A percentile compares a stretch with the other conserved stretches of the same genome.
These are phyloP conservation scores for Microstegium vimineum DNA, from an alignment of 176 grass and related monocot species.

Conservation along the genomic window DNA sequence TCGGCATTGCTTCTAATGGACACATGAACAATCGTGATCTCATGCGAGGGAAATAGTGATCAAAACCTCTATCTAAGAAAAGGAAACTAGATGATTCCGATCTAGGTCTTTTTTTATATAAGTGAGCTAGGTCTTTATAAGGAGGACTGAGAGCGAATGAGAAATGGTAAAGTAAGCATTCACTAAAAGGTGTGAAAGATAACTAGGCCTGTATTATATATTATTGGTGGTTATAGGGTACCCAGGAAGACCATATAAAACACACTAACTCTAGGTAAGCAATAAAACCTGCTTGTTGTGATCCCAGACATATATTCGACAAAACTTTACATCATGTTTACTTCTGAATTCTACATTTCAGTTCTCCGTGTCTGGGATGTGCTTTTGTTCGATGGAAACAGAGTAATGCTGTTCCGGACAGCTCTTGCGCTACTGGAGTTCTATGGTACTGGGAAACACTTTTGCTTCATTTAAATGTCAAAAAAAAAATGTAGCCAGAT, in stretches of 20 bases:
- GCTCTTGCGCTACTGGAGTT: constrained; percentile 86
- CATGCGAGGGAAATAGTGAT: constrained; percentile 4
- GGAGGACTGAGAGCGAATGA: not conserved
- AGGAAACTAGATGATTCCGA: not conserved
- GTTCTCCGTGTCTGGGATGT: constrained; percentile 98
- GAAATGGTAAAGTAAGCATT: not conserved
- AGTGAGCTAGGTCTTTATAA: too few relatives aligned
- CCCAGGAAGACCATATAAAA: not conserved
- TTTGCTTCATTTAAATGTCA: constrained; percentile 12
- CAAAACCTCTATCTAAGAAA: not conserved
- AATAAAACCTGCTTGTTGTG: not conserved
- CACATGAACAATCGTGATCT: not conserved
- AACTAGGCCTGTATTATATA: constrained; percentile 15
- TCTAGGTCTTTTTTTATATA: too few relatives aligned
- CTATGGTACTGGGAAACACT: constrained; percentile 61
- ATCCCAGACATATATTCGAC: not conserved
- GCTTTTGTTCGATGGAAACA: constrained; percentile 85
- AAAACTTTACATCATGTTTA: not conserved
- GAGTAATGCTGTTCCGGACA: constrained; percentile 90
- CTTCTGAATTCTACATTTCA: constrained; percentile 48
- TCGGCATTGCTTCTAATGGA: not conserved
- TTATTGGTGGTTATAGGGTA: not conserved
- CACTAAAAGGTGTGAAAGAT: not conserved
- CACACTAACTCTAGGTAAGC: not conserved
- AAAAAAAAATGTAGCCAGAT: constrained; percentile 22